Percentiles rank a stretch among this genome's conserved stretches.
Conservation (phyloP, 768 basidiomycete genomes). For the Mycena capillaripes region DNA sequence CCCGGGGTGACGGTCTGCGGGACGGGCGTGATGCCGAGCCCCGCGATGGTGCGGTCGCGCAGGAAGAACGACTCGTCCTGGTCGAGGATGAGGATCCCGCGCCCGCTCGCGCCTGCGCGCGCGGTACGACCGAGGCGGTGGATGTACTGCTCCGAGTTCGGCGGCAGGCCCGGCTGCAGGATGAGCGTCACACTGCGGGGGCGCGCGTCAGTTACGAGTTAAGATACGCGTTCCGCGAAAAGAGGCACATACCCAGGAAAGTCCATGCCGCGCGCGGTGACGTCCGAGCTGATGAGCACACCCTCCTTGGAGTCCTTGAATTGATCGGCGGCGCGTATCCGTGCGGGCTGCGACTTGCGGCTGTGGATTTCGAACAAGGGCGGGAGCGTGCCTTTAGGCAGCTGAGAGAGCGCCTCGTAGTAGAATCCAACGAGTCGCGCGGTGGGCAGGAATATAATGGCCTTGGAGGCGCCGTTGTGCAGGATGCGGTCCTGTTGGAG, state of each 20-base stretch:
- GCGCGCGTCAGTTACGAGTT: not conserved
- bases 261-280: constrained; percentile 77
- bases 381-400: constrained; percentile 44
- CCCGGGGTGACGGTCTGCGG: constrained; percentile 39
- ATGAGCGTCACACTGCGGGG: constrained; percentile 66
- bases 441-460: constrained; percentile 79
- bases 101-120: constrained; percentile 76
- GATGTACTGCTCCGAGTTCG: constrained; percentile 82
- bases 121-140: constrained; percentile 86
- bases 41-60: constrained; percentile 50
- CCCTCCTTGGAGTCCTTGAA: constrained; percentile 62
- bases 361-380: constrained; percentile 70
- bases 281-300: constrained; percentile 67
- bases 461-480: constrained; percentile 51
- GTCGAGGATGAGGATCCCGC: constrained; percentile 69
- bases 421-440: constrained; percentile 54
- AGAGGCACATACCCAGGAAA: constrained; percentile 63
- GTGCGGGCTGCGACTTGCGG: constrained; percentile 62
- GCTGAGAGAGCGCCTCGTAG: constrained; percentile 29
- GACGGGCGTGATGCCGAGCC: constrained; percentile 55
- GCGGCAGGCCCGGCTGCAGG: constrained; percentile 75
- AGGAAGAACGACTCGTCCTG: constrained; percentile 67
- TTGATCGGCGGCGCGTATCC: constrained; percentile 62
- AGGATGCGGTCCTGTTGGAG: constrained; percentile 50
- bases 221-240: not conserved